These are phyloP conservation scores for Phoma sp. DNA, from an alignment of 2,329 filamentous ascomycete species.

Conservation along the genomic window DNA sequence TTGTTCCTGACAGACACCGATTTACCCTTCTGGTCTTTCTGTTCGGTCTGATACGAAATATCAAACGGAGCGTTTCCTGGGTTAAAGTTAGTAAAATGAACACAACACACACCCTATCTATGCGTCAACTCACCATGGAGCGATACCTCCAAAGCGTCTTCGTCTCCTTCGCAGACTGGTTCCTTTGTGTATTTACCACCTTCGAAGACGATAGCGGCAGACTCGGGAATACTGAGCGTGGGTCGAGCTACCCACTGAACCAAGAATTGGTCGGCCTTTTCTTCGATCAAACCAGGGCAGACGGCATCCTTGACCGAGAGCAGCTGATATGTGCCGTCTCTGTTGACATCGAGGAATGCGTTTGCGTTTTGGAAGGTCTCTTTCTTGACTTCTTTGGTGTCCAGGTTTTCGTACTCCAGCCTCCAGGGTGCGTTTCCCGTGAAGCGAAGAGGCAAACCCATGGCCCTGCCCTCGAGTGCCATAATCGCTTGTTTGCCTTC, in stretches of 20 bases:
- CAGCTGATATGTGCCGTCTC: slow-evolving; percentile 80
- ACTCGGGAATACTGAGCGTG: slow-evolving; percentile 69
- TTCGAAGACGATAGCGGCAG: slow-evolving; percentile 62
- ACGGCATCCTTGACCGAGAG: slow-evolving; percentile 76
- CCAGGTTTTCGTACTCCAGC: slow-evolving; percentile 74
- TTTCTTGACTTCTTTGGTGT: slow-evolving; percentile 55
- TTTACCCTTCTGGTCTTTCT: slow-evolving; percentile 69
- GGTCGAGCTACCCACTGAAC: slow-evolving; percentile 88
- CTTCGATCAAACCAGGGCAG: slow-evolving; percentile 82
- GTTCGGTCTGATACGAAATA: slow-evolving; percentile 79
- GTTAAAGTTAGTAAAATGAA: slow-evolving; percentile 28
- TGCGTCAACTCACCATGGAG: slow-evolving; percentile 69
- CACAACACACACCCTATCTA: slow-evolving; percentile 24
- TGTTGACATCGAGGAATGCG: slow-evolving; percentile 69
- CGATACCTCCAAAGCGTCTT: slow-evolving; percentile 83
- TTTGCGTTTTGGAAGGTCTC: slow-evolving; percentile 65
- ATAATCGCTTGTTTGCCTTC: slow-evolving; percentile 78
- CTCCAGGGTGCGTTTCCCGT: slow-evolving; percentile 87
- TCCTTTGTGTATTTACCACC: slow-evolving; percentile 71
- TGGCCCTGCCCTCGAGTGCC: slow-evolving; percentile 75
- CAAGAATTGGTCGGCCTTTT: slow-evolving; percentile 74
- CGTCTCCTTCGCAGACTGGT: slow-evolving; percentile 91
- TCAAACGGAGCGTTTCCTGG: slow-evolving; percentile 79
- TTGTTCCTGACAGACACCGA: slow-evolving; percentile 66
- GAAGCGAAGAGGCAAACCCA: slow-evolving; percentile 81